Percentiles rank a stretch among this genome's conserved stretches.
Conservation (phyloP, 805 yeast species). For the Schwanniomyces vanrijiae region DNA sequence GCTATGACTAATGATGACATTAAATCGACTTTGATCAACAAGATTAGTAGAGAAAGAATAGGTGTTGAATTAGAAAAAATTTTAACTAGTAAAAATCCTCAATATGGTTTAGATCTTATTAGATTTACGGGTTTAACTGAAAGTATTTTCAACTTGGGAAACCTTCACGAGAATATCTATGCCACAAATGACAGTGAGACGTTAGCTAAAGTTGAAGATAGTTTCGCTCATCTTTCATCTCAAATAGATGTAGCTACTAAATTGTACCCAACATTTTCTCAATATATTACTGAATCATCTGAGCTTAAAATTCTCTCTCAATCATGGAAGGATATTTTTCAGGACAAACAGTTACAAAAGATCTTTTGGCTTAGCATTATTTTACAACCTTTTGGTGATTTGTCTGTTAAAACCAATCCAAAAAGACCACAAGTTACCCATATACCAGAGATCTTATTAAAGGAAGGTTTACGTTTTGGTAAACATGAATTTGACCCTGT, state of each 20-base stretch:
- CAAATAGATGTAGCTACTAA: slow-evolving; percentile 16
- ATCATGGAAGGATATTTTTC: neutral
- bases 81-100: slow-evolving; percentile 60
- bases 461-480: slow-evolving; percentile 71
- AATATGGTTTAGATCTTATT: slow-evolving; percentile 61
- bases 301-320: neutral
- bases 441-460: slow-evolving; percentile 53
- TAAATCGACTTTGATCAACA: slow-evolving; percentile 57
- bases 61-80: slow-evolving; percentile 84
- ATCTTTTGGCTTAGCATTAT: slow-evolving; percentile 50
- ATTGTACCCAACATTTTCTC: slow-evolving; percentile 18
- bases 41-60: slow-evolving; percentile 87
- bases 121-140: slow-evolving; percentile 54
- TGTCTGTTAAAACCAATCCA: slow-evolving; percentile 35
- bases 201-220: slow-evolving; percentile 13
- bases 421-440: slow-evolving; percentile 30
- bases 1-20: slow-evolving; percentile 68
- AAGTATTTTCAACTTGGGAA: slow-evolving; percentile 51
- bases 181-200: slow-evolving; percentile 15
- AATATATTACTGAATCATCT: neutral
- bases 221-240: neutral
- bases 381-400: slow-evolving; percentile 48
- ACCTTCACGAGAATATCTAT: slow-evolving; percentile 15
- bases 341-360: slow-evolving; percentile 12
- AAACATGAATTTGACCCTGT: slow-evolving; percentile 54